Percentiles rank a stretch among this genome's conserved stretches.
These are phyloP conservation scores for Leishmania arabica DNA, from an alignment of 208 protist genomes.

Conservation along the genomic window DNA sequence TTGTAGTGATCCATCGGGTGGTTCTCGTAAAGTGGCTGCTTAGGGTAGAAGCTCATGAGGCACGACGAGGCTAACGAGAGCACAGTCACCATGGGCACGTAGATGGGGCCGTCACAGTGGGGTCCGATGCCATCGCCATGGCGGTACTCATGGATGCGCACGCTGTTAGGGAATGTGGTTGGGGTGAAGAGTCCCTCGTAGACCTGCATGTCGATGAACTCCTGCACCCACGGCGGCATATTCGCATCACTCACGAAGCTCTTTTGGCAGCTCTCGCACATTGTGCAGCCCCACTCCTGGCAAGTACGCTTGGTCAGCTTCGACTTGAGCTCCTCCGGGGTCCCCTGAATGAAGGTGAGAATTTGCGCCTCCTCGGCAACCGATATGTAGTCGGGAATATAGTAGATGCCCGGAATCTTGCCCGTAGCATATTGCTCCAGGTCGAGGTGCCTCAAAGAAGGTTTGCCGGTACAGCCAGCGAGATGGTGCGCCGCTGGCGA, in stretches of 20 bases:
- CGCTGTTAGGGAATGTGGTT: slow-evolving; percentile 88
- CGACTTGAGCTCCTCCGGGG: slow-evolving; percentile 77
- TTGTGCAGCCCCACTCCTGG: slow-evolving; percentile 92
- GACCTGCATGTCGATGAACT: slow-evolving; percentile 78
- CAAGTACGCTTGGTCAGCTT: slow-evolving; percentile 81
- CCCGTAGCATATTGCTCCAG: slow-evolving; percentile 71
- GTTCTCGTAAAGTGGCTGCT: slow-evolving; percentile 64
- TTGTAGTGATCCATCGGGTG: slow-evolving; percentile 94
- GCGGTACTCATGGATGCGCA: slow-evolving; percentile 93
- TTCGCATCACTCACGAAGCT: slow-evolving; percentile 89
- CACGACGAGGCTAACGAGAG: slow-evolving; percentile 79
- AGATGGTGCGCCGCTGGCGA: slow-evolving; percentile 4
- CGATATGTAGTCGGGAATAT: slow-evolving; percentile 90
- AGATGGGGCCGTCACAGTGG: slow-evolving; percentile 92
- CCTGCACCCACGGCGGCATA: slow-evolving; percentile 86
- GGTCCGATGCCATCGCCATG: slow-evolving; percentile 82
- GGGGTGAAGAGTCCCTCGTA: slow-evolving; percentile 89
- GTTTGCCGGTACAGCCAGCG: not conserved
- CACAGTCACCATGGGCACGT: slow-evolving; percentile 80
- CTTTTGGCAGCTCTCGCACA: slow-evolving; percentile 86
- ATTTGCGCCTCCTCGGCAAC: slow-evolving; percentile 78
- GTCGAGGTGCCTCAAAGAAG: slow-evolving; percentile 46
- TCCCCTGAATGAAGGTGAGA: slow-evolving; percentile 53
- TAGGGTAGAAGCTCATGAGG: slow-evolving; percentile 90
- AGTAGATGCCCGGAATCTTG: slow-evolving; percentile 74